A percentile compares a stretch with the other conserved stretches of the same genome.
These are phyloP conservation scores for Ceratocystis colombiana DNA, from an alignment of 2,329 filamentous ascomycete genomes.

Conservation along the genomic window DNA sequence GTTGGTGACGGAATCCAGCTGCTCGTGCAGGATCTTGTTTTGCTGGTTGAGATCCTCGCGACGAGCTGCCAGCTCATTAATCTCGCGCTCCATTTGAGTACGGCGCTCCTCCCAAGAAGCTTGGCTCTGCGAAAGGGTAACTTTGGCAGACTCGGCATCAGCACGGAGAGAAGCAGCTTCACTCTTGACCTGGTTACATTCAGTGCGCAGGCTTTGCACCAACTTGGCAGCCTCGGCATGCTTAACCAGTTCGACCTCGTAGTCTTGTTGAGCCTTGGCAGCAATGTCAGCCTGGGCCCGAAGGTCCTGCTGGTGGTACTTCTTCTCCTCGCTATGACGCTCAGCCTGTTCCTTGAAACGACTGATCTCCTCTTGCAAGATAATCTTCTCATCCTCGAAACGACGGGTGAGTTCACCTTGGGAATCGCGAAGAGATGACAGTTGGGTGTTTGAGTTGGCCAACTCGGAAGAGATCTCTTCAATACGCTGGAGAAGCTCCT, in stretches of 20 bases:
- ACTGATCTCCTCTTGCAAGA: slow-evolving; percentile 66
- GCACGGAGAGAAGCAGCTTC: slow-evolving; percentile 64
- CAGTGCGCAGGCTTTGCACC: slow-evolving; percentile 65
- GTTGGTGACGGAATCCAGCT: slow-evolving; percentile 70
- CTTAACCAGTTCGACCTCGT: slow-evolving; percentile 87
- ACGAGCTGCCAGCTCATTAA: slow-evolving; percentile 65
- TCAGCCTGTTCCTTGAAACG: slow-evolving; percentile 77
- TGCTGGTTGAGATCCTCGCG: slow-evolving; percentile 79
- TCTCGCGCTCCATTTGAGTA: slow-evolving; percentile 71
- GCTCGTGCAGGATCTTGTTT: slow-evolving; percentile 81
- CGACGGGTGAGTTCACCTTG: slow-evolving; percentile 63
- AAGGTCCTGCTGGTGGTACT: slow-evolving; percentile 81
- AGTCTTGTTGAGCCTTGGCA: slow-evolving; percentile 84
- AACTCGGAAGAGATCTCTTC: slow-evolving; percentile 79
- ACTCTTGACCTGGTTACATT: slow-evolving; percentile 73
- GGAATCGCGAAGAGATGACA: slow-evolving; percentile 68
- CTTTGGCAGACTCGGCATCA: slow-evolving; percentile 77
- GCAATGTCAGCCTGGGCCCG: slow-evolving; percentile 91
- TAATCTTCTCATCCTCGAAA: slow-evolving; percentile 71
- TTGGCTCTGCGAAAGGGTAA: slow-evolving; percentile 67
- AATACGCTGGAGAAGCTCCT: slow-evolving; percentile 70
- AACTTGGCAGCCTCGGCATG: slow-evolving; percentile 90
- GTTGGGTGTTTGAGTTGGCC: slow-evolving; percentile 67
- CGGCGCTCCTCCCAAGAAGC: slow-evolving; percentile 78
- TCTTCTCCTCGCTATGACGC: slow-evolving; percentile 65